These are phyloP conservation scores for Plasmodium gaboni DNA, from an alignment of 169 alveolate genomes.

Conservation along the genomic window DNA sequence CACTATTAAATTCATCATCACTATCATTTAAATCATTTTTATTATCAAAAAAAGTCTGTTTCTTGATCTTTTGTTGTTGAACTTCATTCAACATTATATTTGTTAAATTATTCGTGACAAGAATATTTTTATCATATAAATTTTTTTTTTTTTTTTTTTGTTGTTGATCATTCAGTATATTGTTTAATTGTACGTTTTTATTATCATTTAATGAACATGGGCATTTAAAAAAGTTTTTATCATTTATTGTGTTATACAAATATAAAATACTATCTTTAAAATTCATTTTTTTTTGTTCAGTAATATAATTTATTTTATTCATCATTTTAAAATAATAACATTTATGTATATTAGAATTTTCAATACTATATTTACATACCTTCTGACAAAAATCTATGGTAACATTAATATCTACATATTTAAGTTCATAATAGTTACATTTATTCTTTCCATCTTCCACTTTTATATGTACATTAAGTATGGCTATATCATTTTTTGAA, in stretches of 20 bases:
- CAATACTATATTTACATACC: conserved; percentile 27
- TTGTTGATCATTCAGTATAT: not conserved
- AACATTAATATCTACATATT: conserved; percentile 37
- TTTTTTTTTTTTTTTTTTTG: not conserved
- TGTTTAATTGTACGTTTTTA: not conserved
- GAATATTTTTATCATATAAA: too few species aligned
- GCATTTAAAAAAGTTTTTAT: conserved; percentile 43
- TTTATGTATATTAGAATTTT: conserved; percentile 62
- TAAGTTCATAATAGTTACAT: conserved; percentile 16
- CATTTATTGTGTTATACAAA: conserved; percentile 33
- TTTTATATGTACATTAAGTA: conserved; percentile 33
- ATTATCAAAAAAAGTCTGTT: not conserved
- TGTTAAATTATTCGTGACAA: too few species aligned
- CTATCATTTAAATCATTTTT: not conserved
- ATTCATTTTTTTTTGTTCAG: conserved; percentile 9
- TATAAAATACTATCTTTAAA: conserved; percentile 55
- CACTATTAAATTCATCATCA: not conserved
- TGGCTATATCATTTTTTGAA: conserved; percentile 28
- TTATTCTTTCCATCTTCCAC: conserved; percentile 25
- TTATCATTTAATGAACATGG: conserved; percentile 16
- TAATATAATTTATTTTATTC: conserved; percentile 20
- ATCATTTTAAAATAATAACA: conserved; percentile 50
- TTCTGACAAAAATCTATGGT: conserved; percentile 46
- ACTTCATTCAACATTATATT: too few species aligned
- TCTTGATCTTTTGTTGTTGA: not conserved